phyloP scores from a whole-genome alignment of 176 grass and related monocot species.

The Eragrostis curvula region DNA sequence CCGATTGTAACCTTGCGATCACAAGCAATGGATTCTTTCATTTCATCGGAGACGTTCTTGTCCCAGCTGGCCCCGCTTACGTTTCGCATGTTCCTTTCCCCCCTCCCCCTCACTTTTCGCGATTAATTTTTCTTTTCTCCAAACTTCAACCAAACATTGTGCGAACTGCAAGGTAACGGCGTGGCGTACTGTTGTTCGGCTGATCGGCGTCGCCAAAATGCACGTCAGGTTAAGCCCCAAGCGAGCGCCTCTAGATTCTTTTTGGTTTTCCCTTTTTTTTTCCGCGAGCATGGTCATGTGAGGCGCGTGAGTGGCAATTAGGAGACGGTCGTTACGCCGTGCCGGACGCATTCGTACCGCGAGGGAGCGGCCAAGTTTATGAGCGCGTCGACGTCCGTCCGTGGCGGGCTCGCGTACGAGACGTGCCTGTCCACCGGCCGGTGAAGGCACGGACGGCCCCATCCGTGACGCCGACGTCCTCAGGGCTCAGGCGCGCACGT shows the following conservation, averaged over 20 bases:
- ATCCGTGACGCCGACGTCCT: not conserved
- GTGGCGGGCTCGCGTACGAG: not conserved
- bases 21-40: conserved; percentile 33
- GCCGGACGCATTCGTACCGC: not conserved
- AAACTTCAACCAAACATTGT: not conserved
- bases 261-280: not conserved
- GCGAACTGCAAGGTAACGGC: too few relatives aligned
- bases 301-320: conserved; percentile 17
- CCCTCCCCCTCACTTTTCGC: too few relatives aligned
- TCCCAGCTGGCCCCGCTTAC: conserved; percentile 7
- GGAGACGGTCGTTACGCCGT: conserved; percentile 17
- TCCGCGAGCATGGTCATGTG: not conserved
- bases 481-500: not conserved
- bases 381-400: not conserved
- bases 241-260: too few relatives aligned
- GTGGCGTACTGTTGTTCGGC: not conserved
- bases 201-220: not conserved
- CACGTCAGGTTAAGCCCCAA: too few relatives aligned
- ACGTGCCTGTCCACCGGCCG: not conserved
- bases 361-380: not conserved
- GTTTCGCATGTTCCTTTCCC: not conserved
- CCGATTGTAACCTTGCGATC: conserved; percentile 7
- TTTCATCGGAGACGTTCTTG: not conserved
- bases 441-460: not conserved
- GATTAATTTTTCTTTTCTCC: not conserved